phyloP scores from a whole-genome alignment of 257 asterid genomes.

The Oldenlandia corymbosa region DNA sequence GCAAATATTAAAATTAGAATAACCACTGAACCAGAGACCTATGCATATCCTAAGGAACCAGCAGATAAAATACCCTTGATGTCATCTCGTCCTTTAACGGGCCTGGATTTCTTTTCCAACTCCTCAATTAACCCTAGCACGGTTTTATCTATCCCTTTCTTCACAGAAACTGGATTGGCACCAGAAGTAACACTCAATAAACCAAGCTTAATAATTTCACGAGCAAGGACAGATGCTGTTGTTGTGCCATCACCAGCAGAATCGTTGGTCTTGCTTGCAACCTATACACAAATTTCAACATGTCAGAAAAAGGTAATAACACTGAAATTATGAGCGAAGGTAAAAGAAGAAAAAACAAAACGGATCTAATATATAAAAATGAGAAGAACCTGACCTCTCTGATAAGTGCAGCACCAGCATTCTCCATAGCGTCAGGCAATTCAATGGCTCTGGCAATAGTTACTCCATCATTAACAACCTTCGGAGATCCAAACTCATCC shows the following conservation, averaged over 20 bases:
- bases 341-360: background rate
- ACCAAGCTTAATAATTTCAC: conserved; percentile 92
- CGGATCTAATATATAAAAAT: background rate
- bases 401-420: conserved; percentile 93
- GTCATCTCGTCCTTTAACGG: conserved; percentile 90
- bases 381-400: conserved; percentile 62
- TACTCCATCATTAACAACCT: conserved; percentile 88
- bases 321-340: background rate
- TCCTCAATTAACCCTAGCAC: conserved; percentile 64
- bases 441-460: conserved; percentile 94
- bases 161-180: conserved; percentile 87
- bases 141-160: conserved; percentile 92
- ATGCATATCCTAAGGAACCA: background rate
- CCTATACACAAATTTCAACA: conserved; percentile 39
- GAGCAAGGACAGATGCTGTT: conserved; percentile 90
- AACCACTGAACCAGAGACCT: background rate
- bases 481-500: conserved; percentile 88
- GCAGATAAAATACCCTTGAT: conserved; percentile 51
- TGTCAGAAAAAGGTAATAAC: conserved; percentile 1
- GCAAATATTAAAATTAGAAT: background rate
- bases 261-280: conserved; percentile 98
- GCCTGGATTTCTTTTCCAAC: conserved; percentile 86
- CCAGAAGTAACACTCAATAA: conserved; percentile 92
- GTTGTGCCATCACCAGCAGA: conserved; percentile 99
- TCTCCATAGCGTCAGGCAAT: conserved; percentile 88